Percentiles rank a stretch among this genome's conserved stretches.
Conservation (phyloP, 257 asterid species). For the Nicotiana benthamiana region DNA sequence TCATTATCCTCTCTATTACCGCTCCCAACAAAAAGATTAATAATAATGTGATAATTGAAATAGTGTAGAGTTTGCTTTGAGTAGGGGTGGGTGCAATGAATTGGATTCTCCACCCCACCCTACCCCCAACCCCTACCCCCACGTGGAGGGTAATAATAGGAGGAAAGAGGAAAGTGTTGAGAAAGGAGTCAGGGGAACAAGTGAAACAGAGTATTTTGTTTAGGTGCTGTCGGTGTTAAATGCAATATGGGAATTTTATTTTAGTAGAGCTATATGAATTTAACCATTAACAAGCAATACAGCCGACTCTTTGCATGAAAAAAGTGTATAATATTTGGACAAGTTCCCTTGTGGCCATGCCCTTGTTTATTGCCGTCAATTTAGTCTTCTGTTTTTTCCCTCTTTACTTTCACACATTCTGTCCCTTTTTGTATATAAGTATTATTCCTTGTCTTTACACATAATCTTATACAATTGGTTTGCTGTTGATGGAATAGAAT, state of each 20-base stretch:
- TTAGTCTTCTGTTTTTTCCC: slow-evolving; percentile 19
- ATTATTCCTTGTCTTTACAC: background rate
- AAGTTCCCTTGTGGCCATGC: background rate
- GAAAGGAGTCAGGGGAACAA: slow-evolving; percentile 5
- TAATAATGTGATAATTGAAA: background rate
- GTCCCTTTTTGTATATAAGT: background rate
- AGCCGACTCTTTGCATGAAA: slow-evolving; percentile 12
- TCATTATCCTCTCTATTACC: background rate
- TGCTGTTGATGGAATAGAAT: background rate
- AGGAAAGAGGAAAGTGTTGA: slow-evolving; percentile 21
- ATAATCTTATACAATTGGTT: background rate
- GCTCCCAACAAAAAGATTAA: background rate
- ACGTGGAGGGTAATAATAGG: slow-evolving; percentile 34
- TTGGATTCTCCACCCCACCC: background rate
- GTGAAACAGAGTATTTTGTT: background rate
- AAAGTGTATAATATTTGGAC: background rate
- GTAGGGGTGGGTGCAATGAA: background rate
- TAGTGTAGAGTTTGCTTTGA: background rate
- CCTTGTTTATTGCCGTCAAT: slow-evolving; percentile 18
- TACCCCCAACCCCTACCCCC: slow-evolving; percentile 6
- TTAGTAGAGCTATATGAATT: too few relatives aligned
- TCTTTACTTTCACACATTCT: background rate
- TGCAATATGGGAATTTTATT: background rate
- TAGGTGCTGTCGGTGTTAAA: slow-evolving; percentile 26
- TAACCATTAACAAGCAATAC: background rate